phyloP scores from a whole-genome alignment of 495 filamentous ascomycete species.

The Aspergillus asperescens region DNA sequence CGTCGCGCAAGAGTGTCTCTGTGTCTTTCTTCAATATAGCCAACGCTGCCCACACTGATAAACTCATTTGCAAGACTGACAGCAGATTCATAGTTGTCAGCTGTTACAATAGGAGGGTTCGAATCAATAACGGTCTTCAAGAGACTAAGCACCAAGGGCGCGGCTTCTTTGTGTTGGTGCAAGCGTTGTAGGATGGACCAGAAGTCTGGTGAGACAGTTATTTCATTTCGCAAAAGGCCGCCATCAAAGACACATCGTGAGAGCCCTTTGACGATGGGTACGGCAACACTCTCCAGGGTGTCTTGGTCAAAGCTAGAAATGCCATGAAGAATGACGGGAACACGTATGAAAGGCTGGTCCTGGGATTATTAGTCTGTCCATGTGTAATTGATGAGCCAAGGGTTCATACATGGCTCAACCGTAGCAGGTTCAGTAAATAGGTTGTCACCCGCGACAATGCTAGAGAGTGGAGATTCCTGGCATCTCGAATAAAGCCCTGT shows the following conservation, averaged over 20 bases:
- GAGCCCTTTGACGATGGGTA: constrained; percentile 71
- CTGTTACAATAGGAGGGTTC: constrained; percentile 69
- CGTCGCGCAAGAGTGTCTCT: constrained; percentile 54
- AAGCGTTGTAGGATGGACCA: constrained; percentile 86
- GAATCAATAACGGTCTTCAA: constrained; percentile 65
- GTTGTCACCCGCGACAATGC: constrained; percentile 77
- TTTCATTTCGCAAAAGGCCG: constrained; percentile 75
- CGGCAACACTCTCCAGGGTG: constrained; percentile 67
- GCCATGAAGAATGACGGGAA: constrained; percentile 87
- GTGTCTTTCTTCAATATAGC: constrained; percentile 73
- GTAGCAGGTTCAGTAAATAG: constrained; percentile 78
- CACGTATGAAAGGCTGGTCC: constrained; percentile 85
- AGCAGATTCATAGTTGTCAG: constrained; percentile 89
- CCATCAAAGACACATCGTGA: constrained; percentile 71
- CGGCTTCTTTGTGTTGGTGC: constrained; percentile 58
- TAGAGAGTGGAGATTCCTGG: constrained; percentile 69
- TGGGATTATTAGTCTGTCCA: constrained; percentile 36
- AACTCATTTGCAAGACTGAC: constrained; percentile 84
- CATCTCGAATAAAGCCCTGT: constrained; percentile 74
- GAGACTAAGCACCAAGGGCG: constrained; percentile 75
- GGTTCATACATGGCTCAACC: constrained; percentile 75
- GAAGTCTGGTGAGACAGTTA: constrained; percentile 94
- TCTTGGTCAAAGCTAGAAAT: constrained; percentile 82
- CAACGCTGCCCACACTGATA: constrained; percentile 76
- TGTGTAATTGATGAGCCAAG: background rate